Evolutionary conservation across 805 yeast genomes (phyloP).

Genomic region (Clavispora vitiphila): DNA sequence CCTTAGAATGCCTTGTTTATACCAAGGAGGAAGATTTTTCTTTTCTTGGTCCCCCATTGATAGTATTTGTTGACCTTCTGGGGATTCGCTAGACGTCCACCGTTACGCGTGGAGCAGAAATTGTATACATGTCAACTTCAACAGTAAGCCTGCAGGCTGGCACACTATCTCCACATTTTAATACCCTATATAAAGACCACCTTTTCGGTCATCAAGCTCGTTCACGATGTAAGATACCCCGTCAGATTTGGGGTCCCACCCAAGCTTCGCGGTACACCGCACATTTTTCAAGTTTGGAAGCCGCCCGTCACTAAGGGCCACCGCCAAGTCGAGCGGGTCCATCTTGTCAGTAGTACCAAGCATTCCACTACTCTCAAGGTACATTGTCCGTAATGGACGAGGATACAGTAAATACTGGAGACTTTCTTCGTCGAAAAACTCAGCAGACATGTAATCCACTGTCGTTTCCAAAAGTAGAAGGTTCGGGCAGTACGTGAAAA

Average conservation of each 20-base stretch:
- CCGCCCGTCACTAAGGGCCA: conserved; percentile 76
- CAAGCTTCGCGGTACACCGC: conserved; percentile 68
- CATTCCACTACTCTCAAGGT: conserved; percentile 80
- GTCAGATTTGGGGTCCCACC: conserved; percentile 67
- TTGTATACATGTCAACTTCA: not conserved
- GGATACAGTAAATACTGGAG: conserved; percentile 19
- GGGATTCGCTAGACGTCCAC: not conserved
- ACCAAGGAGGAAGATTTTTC: conserved; percentile 18
- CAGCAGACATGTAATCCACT: conserved; percentile 68
- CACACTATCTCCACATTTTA: conserved; percentile 1
- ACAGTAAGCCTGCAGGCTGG: not conserved
- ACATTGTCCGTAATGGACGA: conserved; percentile 55
- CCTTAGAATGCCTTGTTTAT: conserved; percentile 27
- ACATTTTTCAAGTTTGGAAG: conserved; percentile 63
- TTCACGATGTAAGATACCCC: conserved; percentile 48
- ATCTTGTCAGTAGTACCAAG: conserved; percentile 78
- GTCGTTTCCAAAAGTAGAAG: conserved; percentile 58
- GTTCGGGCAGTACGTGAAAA: conserved; percentile 74
- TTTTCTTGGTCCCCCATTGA: not conserved
- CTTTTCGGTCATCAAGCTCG: conserved; percentile 68
- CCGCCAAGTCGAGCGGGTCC: conserved; percentile 83
- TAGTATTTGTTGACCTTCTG: not conserved
- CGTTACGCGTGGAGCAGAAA: not conserved
- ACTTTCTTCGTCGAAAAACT: conserved; percentile 32
- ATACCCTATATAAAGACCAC: conserved; percentile 60